These are phyloP conservation scores for Fomitopsis pinicola DNA, from an alignment of 1,284 basidiomycete genomes.

Conservation along the genomic window DNA sequence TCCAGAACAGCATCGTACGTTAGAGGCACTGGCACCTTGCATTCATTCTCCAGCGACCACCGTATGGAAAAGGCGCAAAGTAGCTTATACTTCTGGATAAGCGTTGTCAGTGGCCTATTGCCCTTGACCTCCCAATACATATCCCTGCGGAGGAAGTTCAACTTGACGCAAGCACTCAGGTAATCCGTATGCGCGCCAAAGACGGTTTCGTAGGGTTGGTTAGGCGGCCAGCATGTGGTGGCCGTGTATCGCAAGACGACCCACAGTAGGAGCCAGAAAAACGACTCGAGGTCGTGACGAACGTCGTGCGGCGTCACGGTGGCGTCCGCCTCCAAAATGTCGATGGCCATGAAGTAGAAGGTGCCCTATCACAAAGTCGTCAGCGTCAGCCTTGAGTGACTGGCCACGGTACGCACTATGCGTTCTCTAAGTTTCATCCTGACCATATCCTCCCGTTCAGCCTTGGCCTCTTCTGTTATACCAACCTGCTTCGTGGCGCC, in stretches of 20 bases:
- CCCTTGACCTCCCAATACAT: not conserved
- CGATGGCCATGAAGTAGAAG: constrained; percentile 10
- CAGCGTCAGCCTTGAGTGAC: no score
- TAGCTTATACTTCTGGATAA: not conserved
- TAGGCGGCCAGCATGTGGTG: no score
- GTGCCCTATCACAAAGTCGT: constrained; percentile 5
- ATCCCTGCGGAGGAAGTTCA: not conserved
- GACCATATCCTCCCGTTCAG: not conserved
- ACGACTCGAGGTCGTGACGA: not conserved
- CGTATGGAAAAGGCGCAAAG: not conserved
- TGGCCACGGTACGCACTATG: not conserved
- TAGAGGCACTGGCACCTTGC: no score
- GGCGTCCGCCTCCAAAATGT: not conserved
- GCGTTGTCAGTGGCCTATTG: constrained; percentile 5
- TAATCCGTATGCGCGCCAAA: no score
- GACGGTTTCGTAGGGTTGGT: no score
- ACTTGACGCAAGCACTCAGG: not conserved
- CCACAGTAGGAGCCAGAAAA: constrained; percentile 15
- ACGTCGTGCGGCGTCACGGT: not conserved
- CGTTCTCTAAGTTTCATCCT: constrained; percentile 2
- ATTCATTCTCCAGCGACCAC: no score
- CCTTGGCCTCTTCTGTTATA: no score
- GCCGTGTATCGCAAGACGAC: constrained; percentile 9
- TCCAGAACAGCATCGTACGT: constrained; percentile 4
- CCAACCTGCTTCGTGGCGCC: no score